These are phyloP conservation scores for Perilla frutescens DNA, from an alignment of 257 asterid genomes.

Conservation along the genomic window DNA sequence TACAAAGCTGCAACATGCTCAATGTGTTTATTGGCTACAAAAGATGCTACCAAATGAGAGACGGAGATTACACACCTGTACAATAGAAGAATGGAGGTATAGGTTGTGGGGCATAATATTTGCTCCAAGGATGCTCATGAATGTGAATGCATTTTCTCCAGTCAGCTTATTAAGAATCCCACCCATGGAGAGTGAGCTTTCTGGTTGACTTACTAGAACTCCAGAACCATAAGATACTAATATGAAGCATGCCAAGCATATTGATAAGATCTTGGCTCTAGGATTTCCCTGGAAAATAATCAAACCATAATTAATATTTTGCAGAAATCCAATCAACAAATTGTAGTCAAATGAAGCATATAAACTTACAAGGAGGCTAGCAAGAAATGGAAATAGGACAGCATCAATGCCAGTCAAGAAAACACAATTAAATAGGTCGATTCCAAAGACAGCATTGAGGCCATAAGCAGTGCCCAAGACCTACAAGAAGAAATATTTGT, in stretches of 20 bases:
- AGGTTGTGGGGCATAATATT: constrained; percentile 93
- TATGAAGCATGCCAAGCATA: constrained; percentile 62
- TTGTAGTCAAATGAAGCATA: constrained; percentile 5
- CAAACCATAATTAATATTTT: constrained; percentile 14
- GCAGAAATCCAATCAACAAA: constrained; percentile 19
- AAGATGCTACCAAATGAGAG: constrained; percentile 26
- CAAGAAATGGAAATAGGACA: constrained; percentile 71
- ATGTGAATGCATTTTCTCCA: constrained; percentile 82
- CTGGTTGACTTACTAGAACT: constrained; percentile 67
- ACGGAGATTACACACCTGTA: constrained; percentile 65
- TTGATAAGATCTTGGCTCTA: constrained; percentile 60
- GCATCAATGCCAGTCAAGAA: constrained; percentile 79
- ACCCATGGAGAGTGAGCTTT: constrained; percentile 58
- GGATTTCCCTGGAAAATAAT: constrained; percentile 62
- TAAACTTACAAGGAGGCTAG: constrained; percentile 65
- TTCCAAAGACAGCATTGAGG: constrained; percentile 81
- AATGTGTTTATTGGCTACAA: constrained; percentile 2
- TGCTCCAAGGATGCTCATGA: constrained; percentile 97
- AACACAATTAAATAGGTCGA: constrained; percentile 76
- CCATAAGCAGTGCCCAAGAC: constrained; percentile 96
- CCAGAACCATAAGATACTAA: constrained; percentile 66
- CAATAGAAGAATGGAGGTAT: constrained; percentile 93
- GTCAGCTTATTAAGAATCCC: constrained; percentile 68
- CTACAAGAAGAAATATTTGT: constrained; percentile 55
- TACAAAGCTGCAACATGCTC: not conserved